Base-by-base conservation (phyloP, 169 alveolate species). In the Blepharisma undulans region DNA sequence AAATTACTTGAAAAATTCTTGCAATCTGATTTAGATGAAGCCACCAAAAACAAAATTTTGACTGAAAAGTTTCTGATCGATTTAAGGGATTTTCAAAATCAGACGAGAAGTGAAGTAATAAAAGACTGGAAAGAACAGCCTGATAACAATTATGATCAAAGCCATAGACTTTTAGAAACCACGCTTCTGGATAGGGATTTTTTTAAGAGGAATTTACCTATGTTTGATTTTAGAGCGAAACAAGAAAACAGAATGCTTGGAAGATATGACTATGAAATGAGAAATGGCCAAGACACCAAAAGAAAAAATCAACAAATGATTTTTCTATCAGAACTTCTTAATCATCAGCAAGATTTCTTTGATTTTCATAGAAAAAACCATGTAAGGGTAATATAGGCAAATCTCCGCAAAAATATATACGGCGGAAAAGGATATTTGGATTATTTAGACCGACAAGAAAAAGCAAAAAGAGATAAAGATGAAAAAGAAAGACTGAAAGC, bases 361-460 rank as follows among this genome's bases (percentile, higher is more conserved):
- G 98, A 97, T 36, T 95, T 93, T 72, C 97, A 96, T 84, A 96
- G 95, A 90, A 96, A 95, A 80, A 94, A 91, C 72, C 76, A 84
- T n/a, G n/a, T n/a, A n/a, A n/a, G n/a, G n/a, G n/a, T n/a, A n/a
- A n/a, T n/a, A n/a, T n/a, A n/a, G n/a, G n/a, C n/a, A 2, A 33
- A 88, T n/a, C 61, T 92, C 78, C 93, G 89, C 84, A 95, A 93
- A 89, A 88, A 93, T 91, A 96, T 95, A 16, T 72, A 82, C 48
- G 90, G 92, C 77, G 82, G 94, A 60, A 95, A 94, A 91, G 87
- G 91, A 76, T 89, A 91, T 72, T 84, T 96, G 18, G 98, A 96
- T 72, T 92, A 92, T 48, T 92, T 93, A 59, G 97, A 97, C 88
- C 93, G 94, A 92, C 93, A 92, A 93, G 95, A 93, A 78, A 77